Evolutionary conservation across 805 yeast species (phyloP).

Genomic region (Cyberlindnera mycetangii): DNA sequence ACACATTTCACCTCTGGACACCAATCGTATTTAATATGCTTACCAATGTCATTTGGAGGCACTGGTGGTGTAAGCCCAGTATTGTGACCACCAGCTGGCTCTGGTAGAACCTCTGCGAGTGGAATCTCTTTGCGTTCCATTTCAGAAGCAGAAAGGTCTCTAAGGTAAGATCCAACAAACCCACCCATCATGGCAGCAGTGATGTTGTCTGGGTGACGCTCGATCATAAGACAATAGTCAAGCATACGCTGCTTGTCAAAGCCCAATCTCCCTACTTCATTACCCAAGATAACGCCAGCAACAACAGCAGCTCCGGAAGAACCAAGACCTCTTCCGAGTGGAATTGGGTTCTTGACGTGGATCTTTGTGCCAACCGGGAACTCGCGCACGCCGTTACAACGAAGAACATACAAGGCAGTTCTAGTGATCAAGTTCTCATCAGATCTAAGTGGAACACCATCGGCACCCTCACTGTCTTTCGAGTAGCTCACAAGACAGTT

Average conservation of each 20-base stretch:
- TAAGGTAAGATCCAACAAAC: conserved; percentile 90
- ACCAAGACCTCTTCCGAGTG: conserved; percentile 95
- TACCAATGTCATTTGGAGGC: conserved; percentile 87
- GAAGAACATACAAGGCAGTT: conserved; percentile 86
- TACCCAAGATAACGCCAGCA: conserved; percentile 90
- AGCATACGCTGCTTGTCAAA: conserved; percentile 78
- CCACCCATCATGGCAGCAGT: conserved; percentile 99
- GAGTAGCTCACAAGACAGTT: conserved; percentile 70
- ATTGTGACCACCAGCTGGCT: conserved; percentile 66
- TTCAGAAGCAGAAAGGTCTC: conserved; percentile 74
- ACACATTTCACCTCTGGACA: conserved; percentile 78
- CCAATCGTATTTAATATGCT: conserved; percentile 84
- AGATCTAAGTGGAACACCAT: conserved; percentile 70
- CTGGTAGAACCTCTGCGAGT: conserved; percentile 78
- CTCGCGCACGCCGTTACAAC: conserved; percentile 70
- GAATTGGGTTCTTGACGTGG: conserved; percentile 86
- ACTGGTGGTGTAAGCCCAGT: conserved; percentile 69
- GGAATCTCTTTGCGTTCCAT: conserved; percentile 78
- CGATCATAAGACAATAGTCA: conserved; percentile 95
- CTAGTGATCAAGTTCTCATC: conserved; percentile 85
- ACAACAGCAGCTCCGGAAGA: conserved; percentile 98
- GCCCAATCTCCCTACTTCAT: conserved; percentile 72
- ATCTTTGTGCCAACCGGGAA: conserved; percentile 86
- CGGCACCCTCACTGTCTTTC: conserved; percentile 72
- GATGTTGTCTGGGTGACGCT: conserved; percentile 97